Evolutionary conservation across 2,329 filamentous ascomycete species (phyloP), one percentile per base, ranked within the genome.

Genomic region (Claviceps paspali): DNA sequence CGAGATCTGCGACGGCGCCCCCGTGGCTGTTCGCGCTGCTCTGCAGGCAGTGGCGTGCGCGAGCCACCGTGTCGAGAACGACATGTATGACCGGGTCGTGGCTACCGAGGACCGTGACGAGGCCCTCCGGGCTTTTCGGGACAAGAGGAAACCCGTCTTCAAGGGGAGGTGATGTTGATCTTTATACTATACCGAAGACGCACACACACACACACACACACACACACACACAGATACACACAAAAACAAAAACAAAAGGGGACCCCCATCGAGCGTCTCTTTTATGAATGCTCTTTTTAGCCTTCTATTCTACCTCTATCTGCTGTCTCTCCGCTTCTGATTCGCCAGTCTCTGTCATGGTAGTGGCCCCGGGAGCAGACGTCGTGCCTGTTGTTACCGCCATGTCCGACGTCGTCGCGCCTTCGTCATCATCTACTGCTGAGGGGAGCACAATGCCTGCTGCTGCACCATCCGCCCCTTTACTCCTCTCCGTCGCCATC

Each of bases 1-100:
- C 46, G 82, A 86, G 57, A 93, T 96, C 36, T 94, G 85, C 54
- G 79, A 92, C 58, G 86, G 87, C 21, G 91, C 82, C 0, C 91
- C 91, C 0, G 67, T 94, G 41, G 87, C 87, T 0, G 68, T 93
- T 23, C 70, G 79, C 44, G 80, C 84, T 37, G 88, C 78, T 3
- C 63, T 96, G 53, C 68, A 77, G 57, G 88, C 88, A 1, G 80
- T 96, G 2, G 68, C 72, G 37, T 70, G 75, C 70, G 56, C 85
- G 55, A 62, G 70, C 4, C 82, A 91, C 61, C 73, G 73, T 51
- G 72, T 79, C n/a, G 91, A 95, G 64, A 88, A 86, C 57, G 68
- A 73, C 48, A 86, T 87, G 62, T 96, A 96, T 57, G 73, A 85
- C 51, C 67, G 78, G 19, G 84, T 96, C 4, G 70, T 95, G 12